phyloP scores from a whole-genome alignment of 768 basidiomycete species.

The Xerocomellus intermedius region DNA sequence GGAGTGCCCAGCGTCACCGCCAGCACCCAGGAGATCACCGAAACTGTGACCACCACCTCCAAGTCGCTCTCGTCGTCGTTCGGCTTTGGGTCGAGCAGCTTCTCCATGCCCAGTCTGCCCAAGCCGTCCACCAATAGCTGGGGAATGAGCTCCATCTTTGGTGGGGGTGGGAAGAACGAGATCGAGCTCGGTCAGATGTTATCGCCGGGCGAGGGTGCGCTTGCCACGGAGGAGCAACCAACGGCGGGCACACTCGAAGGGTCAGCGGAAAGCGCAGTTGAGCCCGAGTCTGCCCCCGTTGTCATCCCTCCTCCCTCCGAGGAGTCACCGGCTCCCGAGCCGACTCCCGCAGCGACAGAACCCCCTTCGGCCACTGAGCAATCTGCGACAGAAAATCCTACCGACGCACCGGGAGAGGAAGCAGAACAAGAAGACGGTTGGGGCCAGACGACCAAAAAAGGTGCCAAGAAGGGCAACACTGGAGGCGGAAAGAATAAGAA shows the following conservation, averaged over 20 bases:
- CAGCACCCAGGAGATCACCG: background rate
- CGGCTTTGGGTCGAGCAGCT: background rate
- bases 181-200: background rate
- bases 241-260: background rate
- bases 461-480: background rate
- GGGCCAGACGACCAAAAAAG: background rate
- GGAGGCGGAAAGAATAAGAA: slow-evolving; percentile 4
- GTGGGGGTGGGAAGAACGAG: background rate
- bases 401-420: slow-evolving; percentile 4
- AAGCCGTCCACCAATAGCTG: background rate
- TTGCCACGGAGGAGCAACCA: background rate
- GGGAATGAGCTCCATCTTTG: slow-evolving; percentile 2
- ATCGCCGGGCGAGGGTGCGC: background rate
- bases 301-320: background rate
- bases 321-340: background rate
- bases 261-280: background rate
- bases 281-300: background rate
- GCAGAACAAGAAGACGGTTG: slow-evolving; percentile 6
- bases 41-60: background rate
- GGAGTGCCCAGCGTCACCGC: background rate
- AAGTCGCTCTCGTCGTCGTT: background rate
- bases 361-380: background rate
- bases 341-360: background rate
- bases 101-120: background rate
- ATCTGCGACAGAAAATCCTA: slow-evolving; percentile 12